Conservation (phyloP, 345 rosid genomes). For the Leavenworthia alabamica region DNA sequence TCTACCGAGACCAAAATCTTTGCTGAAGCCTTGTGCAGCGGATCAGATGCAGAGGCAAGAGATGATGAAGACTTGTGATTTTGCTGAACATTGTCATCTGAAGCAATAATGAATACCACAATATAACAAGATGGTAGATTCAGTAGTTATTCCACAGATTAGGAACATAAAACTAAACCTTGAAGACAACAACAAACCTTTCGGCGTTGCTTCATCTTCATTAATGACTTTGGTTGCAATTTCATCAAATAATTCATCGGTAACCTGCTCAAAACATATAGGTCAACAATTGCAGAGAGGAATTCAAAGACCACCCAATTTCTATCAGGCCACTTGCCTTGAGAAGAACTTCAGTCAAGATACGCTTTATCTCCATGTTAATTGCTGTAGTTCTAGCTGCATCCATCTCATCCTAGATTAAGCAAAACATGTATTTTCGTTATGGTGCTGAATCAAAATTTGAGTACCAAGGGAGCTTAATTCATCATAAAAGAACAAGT, state of each 20-base stretch:
- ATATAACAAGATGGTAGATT: not conserved
- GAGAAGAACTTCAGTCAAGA: slow-evolving; percentile 87
- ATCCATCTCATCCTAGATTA: slow-evolving; percentile 71
- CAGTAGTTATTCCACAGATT: slow-evolving; percentile 3
- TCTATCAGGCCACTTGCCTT: slow-evolving; percentile 46
- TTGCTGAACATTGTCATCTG: slow-evolving; percentile 42
- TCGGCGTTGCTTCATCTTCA: slow-evolving; percentile 56
- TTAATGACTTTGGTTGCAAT: slow-evolving; percentile 82
- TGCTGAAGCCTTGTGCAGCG: slow-evolving; percentile 47
- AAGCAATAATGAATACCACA: slow-evolving; percentile 22
- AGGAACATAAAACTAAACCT: not conserved
- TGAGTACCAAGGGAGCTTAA: slow-evolving; percentile 2
- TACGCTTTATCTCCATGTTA: slow-evolving; percentile 86
- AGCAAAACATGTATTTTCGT: slow-evolving; percentile 8
- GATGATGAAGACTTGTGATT: slow-evolving; percentile 36
- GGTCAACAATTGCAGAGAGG: slow-evolving; percentile 10
- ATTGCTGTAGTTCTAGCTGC: slow-evolving; percentile 64
- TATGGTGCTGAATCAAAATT: slow-evolving; percentile 13
- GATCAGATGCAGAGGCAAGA: slow-evolving; percentile 29
- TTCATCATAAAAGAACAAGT: not conserved
- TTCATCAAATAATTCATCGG: slow-evolving; percentile 91
- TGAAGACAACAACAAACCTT: slow-evolving; percentile 40
- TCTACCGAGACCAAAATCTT: slow-evolving; percentile 42
- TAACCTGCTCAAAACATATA: slow-evolving; percentile 55
- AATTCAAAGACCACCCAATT: slow-evolving; percentile 13